Conservation (phyloP, 371 early-diverging fungal genomes). For the Apophysomyces ossiformis region DNA sequence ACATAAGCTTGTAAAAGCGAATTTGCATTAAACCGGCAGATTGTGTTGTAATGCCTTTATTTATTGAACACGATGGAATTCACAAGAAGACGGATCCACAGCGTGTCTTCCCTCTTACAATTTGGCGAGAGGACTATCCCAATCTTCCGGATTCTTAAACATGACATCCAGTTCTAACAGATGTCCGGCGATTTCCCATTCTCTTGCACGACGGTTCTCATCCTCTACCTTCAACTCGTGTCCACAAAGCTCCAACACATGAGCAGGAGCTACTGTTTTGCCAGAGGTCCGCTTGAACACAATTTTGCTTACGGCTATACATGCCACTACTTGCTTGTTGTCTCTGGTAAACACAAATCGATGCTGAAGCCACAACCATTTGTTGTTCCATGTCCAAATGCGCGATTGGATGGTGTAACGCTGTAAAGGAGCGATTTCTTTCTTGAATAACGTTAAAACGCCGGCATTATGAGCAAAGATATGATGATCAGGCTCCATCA, state of each 20-base stretch:
- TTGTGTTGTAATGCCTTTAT: no score
- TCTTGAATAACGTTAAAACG: constrained; percentile 52
- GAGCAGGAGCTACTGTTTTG: constrained; percentile 41
- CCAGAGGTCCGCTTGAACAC: constrained; percentile 50
- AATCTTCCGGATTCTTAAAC: constrained; percentile 23
- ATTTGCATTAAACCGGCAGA: no score
- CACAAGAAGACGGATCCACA: no score
- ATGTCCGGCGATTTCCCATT: constrained; percentile 29
- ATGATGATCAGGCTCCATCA: constrained; percentile 42
- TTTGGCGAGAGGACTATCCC: constrained; percentile 20
- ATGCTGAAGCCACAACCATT: constrained; percentile 55
- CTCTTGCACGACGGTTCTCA: constrained; percentile 29
- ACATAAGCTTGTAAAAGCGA: no score
- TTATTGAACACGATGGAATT: no score
- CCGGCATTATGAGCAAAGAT: constrained; percentile 44
- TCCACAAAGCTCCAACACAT: constrained; percentile 41
- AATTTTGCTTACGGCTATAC: constrained; percentile 42
- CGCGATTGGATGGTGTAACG: constrained; percentile 58
- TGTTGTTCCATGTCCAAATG: constrained; percentile 62
- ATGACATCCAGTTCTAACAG: constrained; percentile 32
- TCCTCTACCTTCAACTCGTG: constrained; percentile 29
- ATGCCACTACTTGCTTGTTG: constrained; percentile 24
- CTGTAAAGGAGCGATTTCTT: constrained; percentile 57
- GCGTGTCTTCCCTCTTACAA: constrained; percentile 4
- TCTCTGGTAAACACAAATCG: constrained; percentile 32